Evolutionary conservation across 2,329 filamentous ascomycete species (phyloP), one percentile per base, ranked within the genome.

Genomic region (Thermothelomyces thermophilus): DNA sequence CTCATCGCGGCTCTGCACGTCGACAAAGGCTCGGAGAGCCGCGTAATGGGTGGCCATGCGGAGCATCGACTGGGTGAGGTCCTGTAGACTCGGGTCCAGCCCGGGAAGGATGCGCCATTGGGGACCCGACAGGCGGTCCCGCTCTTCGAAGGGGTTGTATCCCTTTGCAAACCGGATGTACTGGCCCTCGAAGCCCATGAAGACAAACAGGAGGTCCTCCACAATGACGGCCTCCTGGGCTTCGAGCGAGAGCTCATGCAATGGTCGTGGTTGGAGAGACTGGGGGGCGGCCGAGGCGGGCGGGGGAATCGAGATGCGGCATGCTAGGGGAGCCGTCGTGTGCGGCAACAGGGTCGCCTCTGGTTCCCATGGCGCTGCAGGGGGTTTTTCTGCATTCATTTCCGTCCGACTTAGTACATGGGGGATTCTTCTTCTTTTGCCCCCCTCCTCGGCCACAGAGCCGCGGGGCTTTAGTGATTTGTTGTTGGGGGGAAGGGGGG

Each of bases 111-210:
- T 83, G 56, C 82, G 83, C 69, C 90, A 97, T 9, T 75, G 72
- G 1, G 93, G 93, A 0, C 93, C 93, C 5, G 84, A 78, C 43
- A 98, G 73, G 13, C 90, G 83, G 62, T 94, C 89, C 61, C 91
- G 88, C 70, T 98, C 93, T 45, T 88, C 82, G 3, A 77, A 72
- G 0, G 90, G 89, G 59, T 95, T 84, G 65, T 95, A 97, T 8
- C 80, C 79, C 58, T 88, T 86, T 51, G 79, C 79, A 64, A 89
- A 97, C 48, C 88, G 86, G 54, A 98, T 87, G 64, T 97, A 97
- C 66, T 95, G 90, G n/a, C 93, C 93, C 68, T 98, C 93, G 56
- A 90, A 95, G 20, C 93, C 93, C 90, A 98, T 96, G 61, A 97
- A 94, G 5, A 95, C 90, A 64, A 91, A 96, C 31, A 97, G 70